Evolutionary conservation across 176 grass and related monocot species (phyloP).

Genomic region (Dactylis glomerata): DNA sequence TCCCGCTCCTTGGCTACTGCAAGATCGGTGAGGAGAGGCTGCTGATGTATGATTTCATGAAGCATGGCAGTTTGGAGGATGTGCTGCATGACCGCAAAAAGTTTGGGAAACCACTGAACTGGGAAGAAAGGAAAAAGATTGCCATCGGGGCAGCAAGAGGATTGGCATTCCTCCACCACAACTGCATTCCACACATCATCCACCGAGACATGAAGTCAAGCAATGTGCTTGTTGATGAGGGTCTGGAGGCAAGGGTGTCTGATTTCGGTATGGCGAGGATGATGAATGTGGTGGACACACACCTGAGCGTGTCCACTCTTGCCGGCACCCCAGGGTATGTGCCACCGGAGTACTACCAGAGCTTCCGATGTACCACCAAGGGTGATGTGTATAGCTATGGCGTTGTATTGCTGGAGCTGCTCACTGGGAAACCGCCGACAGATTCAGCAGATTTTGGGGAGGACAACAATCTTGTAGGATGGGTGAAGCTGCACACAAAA

Average conservation of each 20-base stretch:
- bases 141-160: slow-evolving; percentile 83
- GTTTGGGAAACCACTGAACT: slow-evolving; percentile 60
- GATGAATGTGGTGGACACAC: slow-evolving; percentile 81
- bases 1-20: slow-evolving; percentile 90
- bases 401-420: slow-evolving; percentile 88
- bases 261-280: slow-evolving; percentile 94
- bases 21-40: slow-evolving; percentile 79
- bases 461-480: slow-evolving; percentile 88
- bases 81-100: slow-evolving; percentile 74
- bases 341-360: slow-evolving; percentile 96
- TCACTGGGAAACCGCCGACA: slow-evolving; percentile 73
- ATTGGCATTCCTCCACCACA: slow-evolving; percentile 92
- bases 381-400: slow-evolving; percentile 96
- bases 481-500: slow-evolving; percentile 81
- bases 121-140: slow-evolving; percentile 68
- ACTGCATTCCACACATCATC: slow-evolving; percentile 89
- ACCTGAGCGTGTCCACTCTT: slow-evolving; percentile 87
- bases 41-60: slow-evolving; percentile 96
- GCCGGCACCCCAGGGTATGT: slow-evolving; percentile 96
- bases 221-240: slow-evolving; percentile 90
- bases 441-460: slow-evolving; percentile 79
- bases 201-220: slow-evolving; percentile 98
- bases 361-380: slow-evolving; percentile 90
- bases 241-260: slow-evolving; percentile 83
- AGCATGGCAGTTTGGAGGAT: slow-evolving; percentile 85